Percentiles rank a stretch among this genome's conserved stretches.
Evolutionary conservation across 306 rosid species (phyloP).

Genomic region (Corylus americana): DNA sequence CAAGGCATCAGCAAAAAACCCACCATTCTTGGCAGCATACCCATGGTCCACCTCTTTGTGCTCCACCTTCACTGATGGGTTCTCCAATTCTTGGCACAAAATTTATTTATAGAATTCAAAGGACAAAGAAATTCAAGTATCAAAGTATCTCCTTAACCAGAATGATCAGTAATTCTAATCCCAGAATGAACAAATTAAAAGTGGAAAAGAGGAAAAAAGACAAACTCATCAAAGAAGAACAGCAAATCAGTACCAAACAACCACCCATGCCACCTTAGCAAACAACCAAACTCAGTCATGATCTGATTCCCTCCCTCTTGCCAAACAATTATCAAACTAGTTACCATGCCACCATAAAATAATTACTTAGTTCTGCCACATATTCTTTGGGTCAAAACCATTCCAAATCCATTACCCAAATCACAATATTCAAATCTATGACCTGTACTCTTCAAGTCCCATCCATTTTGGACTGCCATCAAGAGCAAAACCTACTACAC

Average conservation of each 20-base stretch:
- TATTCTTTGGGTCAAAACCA: too few relatives aligned
- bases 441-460: neutral
- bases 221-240: too few relatives aligned
- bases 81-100: neutral
- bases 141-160: neutral
- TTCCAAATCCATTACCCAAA: too few relatives aligned
- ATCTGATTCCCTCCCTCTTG: too few relatives aligned
- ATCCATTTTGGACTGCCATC: neutral
- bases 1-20: neutral
- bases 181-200: neutral
- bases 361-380: too few relatives aligned
- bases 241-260: too few relatives aligned
- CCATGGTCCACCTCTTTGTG: neutral
- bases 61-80: neutral
- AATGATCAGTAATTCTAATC: neutral
- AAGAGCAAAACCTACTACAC: neutral
- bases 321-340: too few relatives aligned
- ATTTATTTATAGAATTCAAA: neutral
- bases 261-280: too few relatives aligned
- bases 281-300: too few relatives aligned
- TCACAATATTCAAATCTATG: too few relatives aligned
- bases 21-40: neutral
- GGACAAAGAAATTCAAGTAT: neutral
- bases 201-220: too few relatives aligned
- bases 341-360: too few relatives aligned